A percentile compares a stretch with the other conserved stretches of the same genome.
phyloP scores from a whole-genome alignment of 1,284 basidiomycete species.

The Ceratobasidium sp. region DNA sequence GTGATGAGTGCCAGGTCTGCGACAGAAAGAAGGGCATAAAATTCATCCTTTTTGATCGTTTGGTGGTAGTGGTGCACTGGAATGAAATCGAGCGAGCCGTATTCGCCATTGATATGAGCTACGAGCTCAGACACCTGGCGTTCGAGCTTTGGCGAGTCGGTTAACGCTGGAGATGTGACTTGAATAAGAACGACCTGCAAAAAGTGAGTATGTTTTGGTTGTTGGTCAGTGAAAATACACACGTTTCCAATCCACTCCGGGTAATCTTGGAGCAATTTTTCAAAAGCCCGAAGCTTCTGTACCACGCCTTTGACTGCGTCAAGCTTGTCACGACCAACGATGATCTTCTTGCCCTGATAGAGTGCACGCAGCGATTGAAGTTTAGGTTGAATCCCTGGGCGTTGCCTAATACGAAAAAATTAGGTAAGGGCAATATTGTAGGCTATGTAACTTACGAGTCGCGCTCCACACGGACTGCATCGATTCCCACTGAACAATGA shows the following conservation, averaged over 20 bases:
- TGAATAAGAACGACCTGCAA: conserved; percentile 62
- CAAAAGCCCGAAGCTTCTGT: conserved; percentile 97
- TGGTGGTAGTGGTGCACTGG: conserved; percentile 99
- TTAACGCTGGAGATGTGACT: conserved; percentile 94
- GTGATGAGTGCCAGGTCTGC: conserved; percentile 97
- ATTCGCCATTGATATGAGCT: conserved; percentile 96
- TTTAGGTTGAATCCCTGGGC: conserved; percentile 87
- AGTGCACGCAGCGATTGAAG: conserved; percentile 81
- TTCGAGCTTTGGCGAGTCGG: conserved; percentile 93
- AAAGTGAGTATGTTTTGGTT: background rate
- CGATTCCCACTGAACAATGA: conserved; percentile 97
- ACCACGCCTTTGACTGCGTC: conserved; percentile 98
- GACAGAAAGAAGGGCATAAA: conserved; percentile 94
- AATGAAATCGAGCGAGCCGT: conserved; percentile 93
- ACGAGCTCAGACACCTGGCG: conserved; percentile 94
- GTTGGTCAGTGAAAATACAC: conserved; percentile 60
- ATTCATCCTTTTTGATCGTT: conserved; percentile 96
- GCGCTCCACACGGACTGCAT: conserved; percentile 85
- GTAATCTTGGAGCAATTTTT: conserved; percentile 91
- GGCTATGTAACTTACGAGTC: conserved; percentile 65
- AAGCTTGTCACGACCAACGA: conserved; percentile 98
- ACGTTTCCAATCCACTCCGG: conserved; percentile 92
- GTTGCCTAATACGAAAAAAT: conserved; percentile 54
- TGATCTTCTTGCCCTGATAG: conserved; percentile 98
- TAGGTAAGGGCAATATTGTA: conserved; percentile 28